Base-by-base conservation (phyloP, 2,329 filamentous ascomycete species). In the Pseudocercospora fuligena region DNA sequence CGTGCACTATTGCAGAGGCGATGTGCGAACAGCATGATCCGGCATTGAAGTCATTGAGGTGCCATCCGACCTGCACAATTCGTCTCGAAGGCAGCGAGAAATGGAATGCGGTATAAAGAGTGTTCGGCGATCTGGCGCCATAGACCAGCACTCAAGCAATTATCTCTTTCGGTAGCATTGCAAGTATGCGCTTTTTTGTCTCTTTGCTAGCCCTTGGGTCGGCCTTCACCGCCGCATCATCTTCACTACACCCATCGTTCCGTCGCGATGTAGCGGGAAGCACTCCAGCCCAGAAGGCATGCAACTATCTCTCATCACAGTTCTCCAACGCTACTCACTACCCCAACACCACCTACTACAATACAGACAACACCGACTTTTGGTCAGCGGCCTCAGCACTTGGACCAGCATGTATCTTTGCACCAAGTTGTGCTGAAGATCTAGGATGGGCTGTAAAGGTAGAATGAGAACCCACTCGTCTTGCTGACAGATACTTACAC, bases 401-500 rank as follows among this genome's bases (percentile, higher is more conserved):
- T 27, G 57, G 33, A 19, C 57, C 57, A 3, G 57, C 57, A 12
- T 47, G 57, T 46, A 33, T 40, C 19, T 60, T 47, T 27, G 57
- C 57, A 14, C 57, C 57, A 14, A 46, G 33, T n/a, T 60, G 33
- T 36, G 58, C 58, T 8, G 58, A 60, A n/a, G 36, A 60, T 47
- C 40, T 60, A 19, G 58, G 58, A 3, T 60, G 58, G 58, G 33
- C 58, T 43, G 58, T 60, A 16, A 60, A 60, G 58, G 58, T 60
- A n/a, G 25, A 5, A 1, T 3, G n/a, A 29, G n/a, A 23, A 16
- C 7, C 2, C n/a, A 49, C n/a, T 19, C 1, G 43, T 47, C 43
- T 47, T n/a, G 43, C 9, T 23, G 3, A 8, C n/a, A 19, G 21
- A 5, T 47, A 16, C 43, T 47, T 2, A 47, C 5, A 19, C 12